Conservation (phyloP, 805 yeast species). For the Candida morakotiae region DNA sequence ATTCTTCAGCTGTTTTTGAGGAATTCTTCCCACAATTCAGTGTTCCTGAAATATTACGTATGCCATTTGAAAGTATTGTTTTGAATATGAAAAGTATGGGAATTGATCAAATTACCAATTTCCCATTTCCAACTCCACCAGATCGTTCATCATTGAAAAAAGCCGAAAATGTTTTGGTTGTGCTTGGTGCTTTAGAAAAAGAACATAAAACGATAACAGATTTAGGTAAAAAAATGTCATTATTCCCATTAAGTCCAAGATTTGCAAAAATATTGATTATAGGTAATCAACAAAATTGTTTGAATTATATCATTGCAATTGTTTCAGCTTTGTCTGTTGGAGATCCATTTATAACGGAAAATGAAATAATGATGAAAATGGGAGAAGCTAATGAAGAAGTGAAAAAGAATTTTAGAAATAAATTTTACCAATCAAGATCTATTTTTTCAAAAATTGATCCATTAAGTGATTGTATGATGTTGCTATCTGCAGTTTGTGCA, state of each 20-base stretch:
- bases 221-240: conserved; percentile 80
- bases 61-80: conserved; percentile 97
- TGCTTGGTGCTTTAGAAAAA: conserved; percentile 72
- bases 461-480: conserved; percentile 68
- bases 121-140: conserved; percentile 97
- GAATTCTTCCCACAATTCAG: conserved; percentile 79
- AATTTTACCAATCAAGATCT: conserved; percentile 55
- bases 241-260: conserved; percentile 91
- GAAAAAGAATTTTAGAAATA: conserved; percentile 39
- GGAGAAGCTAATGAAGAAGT: conserved; percentile 36
- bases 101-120: conserved; percentile 80
- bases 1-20: conserved; percentile 91
- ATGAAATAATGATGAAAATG: conserved; percentile 55
- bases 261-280: conserved; percentile 85
- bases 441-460: conserved; percentile 66
- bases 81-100: conserved; percentile 97
- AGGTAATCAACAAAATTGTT: conserved; percentile 81
- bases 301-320: conserved; percentile 85
- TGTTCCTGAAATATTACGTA: conserved; percentile 84
- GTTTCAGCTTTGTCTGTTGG: conserved; percentile 94
- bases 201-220: conserved; percentile 58
- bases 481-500: conserved; percentile 84
- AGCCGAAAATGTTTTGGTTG: conserved; percentile 65
- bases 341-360: conserved; percentile 77
- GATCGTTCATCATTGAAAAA: conserved; percentile 52